Base-by-base conservation (phyloP, 352 stramenopile genomes). In the Aphanomyces invadans region DNA sequence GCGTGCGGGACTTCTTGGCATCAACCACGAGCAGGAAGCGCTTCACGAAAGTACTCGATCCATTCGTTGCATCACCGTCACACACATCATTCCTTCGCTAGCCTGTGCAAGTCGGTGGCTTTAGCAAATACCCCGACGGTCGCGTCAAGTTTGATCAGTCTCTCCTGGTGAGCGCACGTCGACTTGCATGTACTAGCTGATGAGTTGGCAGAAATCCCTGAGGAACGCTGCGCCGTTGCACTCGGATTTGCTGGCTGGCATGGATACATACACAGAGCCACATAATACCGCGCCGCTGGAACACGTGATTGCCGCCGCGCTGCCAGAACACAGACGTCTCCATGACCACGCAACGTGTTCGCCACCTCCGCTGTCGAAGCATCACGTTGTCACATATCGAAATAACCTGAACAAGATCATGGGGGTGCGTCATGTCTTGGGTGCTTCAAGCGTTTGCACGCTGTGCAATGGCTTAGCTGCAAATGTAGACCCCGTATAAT, bases 371-470 rank as follows among this genome's bases (percentile, higher is more conserved):
- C 75, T 7, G 25, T 15, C 32, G n/a, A 51, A 2, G 46, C 36
- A 65, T 28, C 10, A 89, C 38, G 80, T 92, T 52, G 71, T 90
- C 56, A 92, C 78, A 33, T 92, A 73, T 52, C 72, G 83, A 36
- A 92, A 92, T 73, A 90, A 92, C 61, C 62, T 92, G 44, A 92
- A 92, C 77, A 92, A 90, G 51, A 88, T 92, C 62, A 79, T 92
- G 57, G 79, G 78, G 3, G 83, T 92, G n/a, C n/a, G n/a, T n/a
- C n/a, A n/a, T n/a, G n/a, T n/a, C n/a, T n/a, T n/a, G 76, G 29
- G 3, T 31, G n/a, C 19, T 25, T 46, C n/a, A n/a, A n/a, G n/a
- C n/a, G n/a, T n/a, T n/a, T n/a, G n/a, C n/a, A n/a, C n/a, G n/a
- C n/a, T n/a, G n/a, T n/a, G n/a, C n/a, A n/a, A n/a, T n/a, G n/a